These are phyloP conservation scores for Cercospora nicotianae DNA, from an alignment of 2,329 filamentous ascomycete genomes.

Conservation along the genomic window DNA sequence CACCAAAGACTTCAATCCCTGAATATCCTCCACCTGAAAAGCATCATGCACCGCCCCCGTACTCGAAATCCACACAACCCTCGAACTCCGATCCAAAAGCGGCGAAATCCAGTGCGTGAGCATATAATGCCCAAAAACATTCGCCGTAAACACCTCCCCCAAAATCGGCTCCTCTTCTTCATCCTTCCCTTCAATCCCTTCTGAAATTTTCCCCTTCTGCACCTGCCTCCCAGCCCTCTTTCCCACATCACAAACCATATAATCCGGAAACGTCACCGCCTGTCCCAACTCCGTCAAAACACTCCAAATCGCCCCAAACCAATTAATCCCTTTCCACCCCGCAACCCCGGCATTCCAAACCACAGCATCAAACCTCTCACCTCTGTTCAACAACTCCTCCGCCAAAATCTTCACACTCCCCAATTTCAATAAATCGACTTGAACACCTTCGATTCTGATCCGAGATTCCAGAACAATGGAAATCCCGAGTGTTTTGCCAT, in stretches of 20 bases:
- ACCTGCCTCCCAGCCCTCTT: constrained; percentile 57
- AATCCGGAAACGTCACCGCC: constrained; percentile 73
- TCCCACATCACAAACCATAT: constrained; percentile 65
- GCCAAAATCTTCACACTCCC: constrained; percentile 57
- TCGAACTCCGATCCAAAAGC: constrained; percentile 60
- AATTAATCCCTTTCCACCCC: constrained; percentile 80
- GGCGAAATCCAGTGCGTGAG: constrained; percentile 78
- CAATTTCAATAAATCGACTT: constrained; percentile 59
- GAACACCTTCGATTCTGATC: constrained; percentile 57
- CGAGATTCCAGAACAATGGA: constrained; percentile 43
- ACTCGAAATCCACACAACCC: constrained; percentile 85
- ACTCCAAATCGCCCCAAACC: constrained; percentile 58
- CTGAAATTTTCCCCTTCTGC: background rate
- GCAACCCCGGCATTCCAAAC: constrained; percentile 88
- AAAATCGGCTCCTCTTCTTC: constrained; percentile 57
- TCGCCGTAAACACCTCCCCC: constrained; percentile 83
- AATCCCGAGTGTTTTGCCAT: constrained; percentile 40
- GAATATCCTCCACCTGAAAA: constrained; percentile 70
- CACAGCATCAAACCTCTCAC: constrained; percentile 74
- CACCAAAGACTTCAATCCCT: constrained; percentile 61
- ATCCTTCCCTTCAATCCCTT: constrained; percentile 15
- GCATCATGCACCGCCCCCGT: constrained; percentile 64
- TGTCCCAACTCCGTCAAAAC: constrained; percentile 64
- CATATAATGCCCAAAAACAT: constrained; percentile 93
- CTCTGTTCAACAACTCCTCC: constrained; percentile 52